Evolutionary conservation across 2,329 filamentous ascomycete species (phyloP).

Genomic region (Talaromyces piceae): DNA sequence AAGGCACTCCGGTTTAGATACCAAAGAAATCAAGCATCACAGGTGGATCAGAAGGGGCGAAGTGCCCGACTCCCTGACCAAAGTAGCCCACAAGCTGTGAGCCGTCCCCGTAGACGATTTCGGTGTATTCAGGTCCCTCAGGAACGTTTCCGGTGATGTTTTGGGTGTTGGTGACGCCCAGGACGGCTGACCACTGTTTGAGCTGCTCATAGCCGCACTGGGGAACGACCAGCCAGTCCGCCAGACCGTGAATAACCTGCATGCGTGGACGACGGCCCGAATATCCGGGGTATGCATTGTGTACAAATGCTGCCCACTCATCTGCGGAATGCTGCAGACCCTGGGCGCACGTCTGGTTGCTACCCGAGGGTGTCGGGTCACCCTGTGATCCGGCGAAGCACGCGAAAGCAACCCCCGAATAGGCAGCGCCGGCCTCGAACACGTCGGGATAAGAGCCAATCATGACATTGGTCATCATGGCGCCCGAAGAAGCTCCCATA

Average conservation of each 20-base stretch:
- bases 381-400: background rate
- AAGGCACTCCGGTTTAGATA: too few species aligned
- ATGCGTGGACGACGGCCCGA: background rate
- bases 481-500: constrained; percentile 5
- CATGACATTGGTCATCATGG: constrained; percentile 7
- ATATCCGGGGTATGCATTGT: constrained; percentile 5
- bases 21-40: background rate
- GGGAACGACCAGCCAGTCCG: constrained; percentile 1
- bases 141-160: background rate
- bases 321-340: background rate
- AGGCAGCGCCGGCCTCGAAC: constrained; percentile 1
- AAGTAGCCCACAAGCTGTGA: constrained; percentile 1
- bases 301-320: constrained; percentile 1
- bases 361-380: background rate
- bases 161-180: background rate
- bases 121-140: constrained; percentile 3
- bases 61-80: constrained; percentile 2
- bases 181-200: constrained; percentile 4
- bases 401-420: constrained; percentile 1
- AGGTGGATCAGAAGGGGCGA: constrained; percentile 1
- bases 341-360: constrained; percentile 2
- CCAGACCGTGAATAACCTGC: constrained; percentile 3
- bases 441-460: constrained; percentile 4
- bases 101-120: constrained; percentile 3
- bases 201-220: background rate